Percentiles rank a stretch among this genome's conserved stretches.
Evolutionary conservation across 768 basidiomycete genomes (phyloP).

Genomic region (Fomitopsis pulvina): DNA sequence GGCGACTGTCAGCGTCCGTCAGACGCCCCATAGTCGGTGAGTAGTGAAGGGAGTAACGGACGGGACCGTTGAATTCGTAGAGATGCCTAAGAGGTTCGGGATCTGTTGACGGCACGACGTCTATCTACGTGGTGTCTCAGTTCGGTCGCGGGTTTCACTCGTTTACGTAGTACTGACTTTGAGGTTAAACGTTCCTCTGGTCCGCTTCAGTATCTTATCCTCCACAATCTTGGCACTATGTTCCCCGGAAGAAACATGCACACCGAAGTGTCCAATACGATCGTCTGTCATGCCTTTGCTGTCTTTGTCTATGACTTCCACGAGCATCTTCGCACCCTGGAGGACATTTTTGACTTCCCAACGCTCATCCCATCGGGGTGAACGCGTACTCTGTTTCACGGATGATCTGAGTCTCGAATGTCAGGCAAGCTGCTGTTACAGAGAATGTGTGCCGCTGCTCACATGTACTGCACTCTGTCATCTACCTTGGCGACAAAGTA

Average conservation of each 20-base stretch:
- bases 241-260: conserved; percentile 44
- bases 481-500: conserved; percentile 71
- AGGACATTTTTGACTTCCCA: conserved; percentile 76
- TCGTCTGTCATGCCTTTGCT: conserved; percentile 50
- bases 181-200: conserved; percentile 60
- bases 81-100: conserved; percentile 33
- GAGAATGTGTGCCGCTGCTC: not conserved
- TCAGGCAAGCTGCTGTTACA: too few relatives aligned
- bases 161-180: too few relatives aligned
- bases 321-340: conserved; percentile 42
- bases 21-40: conserved; percentile 63
- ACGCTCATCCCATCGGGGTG: conserved; percentile 70
- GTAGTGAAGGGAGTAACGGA: conserved; percentile 64
- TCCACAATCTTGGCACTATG: conserved; percentile 55
- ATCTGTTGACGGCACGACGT: conserved; percentile 38
- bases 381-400: conserved; percentile 46
- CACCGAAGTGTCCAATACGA: conserved; percentile 57
- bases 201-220: conserved; percentile 39
- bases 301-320: conserved; percentile 69
- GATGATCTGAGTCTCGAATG: conserved; percentile 47
- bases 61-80: conserved; percentile 68
- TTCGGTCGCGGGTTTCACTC: not conserved
- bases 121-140: conserved; percentile 36
- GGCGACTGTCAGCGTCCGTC: conserved; percentile 53
- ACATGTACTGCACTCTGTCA: conserved; percentile 57